Evolutionary conservation across 805 yeast genomes (phyloP).

Genomic region (Kodamaea neixiangensis): DNA sequence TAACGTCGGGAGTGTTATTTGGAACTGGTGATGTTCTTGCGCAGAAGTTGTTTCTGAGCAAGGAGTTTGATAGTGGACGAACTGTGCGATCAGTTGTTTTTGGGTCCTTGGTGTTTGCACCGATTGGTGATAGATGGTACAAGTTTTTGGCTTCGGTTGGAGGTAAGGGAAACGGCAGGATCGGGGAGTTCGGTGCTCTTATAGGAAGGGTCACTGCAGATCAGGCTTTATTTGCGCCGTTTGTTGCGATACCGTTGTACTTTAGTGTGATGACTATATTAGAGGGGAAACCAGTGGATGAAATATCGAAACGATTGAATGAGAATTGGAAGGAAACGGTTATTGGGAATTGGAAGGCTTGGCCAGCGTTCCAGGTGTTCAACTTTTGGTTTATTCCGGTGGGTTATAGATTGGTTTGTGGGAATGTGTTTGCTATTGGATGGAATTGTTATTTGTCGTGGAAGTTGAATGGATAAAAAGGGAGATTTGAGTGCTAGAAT

Average conservation of each 20-base stretch:
- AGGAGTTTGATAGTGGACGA: slow-evolving; percentile 50
- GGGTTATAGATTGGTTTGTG: slow-evolving; percentile 64
- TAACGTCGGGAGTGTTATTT: slow-evolving; percentile 57
- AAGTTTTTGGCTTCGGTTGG: slow-evolving; percentile 35
- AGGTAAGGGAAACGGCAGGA: neutral
- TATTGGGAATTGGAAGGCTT: slow-evolving; percentile 75
- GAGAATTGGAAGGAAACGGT: slow-evolving; percentile 68
- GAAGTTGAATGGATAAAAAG: slow-evolving; percentile 26
- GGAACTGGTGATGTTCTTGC: slow-evolving; percentile 79
- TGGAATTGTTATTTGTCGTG: slow-evolving; percentile 83
- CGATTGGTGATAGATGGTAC: slow-evolving; percentile 75
- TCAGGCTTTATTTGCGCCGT: slow-evolving; percentile 77
- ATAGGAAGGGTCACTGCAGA: slow-evolving; percentile 60
- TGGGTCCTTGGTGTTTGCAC: slow-evolving; percentile 75
- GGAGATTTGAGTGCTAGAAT: neutral
- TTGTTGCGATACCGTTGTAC: slow-evolving; percentile 69
- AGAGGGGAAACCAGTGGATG: slow-evolving; percentile 46
- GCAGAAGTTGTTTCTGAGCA: slow-evolving; percentile 51
- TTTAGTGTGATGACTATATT: slow-evolving; percentile 65
- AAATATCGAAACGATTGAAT: slow-evolving; percentile 44
- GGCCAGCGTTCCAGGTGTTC: slow-evolving; percentile 85
- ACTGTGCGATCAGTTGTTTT: slow-evolving; percentile 66
- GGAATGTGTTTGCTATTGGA: slow-evolving; percentile 68
- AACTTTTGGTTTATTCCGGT: slow-evolving; percentile 80
- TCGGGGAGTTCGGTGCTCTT: slow-evolving; percentile 5